Percentiles rank a stretch among this genome's conserved stretches.
phyloP scores from a whole-genome alignment of 2,329 filamentous ascomycete species.

The Fusarium dlaminii region DNA sequence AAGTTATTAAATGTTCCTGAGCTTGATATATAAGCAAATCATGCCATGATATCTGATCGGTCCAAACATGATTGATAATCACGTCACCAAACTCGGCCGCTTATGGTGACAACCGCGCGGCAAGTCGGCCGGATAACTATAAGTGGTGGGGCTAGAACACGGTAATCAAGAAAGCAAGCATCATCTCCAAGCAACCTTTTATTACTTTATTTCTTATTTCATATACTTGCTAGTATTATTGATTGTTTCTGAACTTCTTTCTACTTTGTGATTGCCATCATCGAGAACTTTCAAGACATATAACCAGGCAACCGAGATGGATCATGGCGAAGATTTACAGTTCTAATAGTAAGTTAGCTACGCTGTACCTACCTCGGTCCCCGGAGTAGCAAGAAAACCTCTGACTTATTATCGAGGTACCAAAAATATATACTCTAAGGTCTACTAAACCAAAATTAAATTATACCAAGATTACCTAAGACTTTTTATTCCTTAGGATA shows the following conservation, averaged over 20 bases:
- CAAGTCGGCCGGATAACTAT: background rate
- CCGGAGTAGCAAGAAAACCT: background rate
- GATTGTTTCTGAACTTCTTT: background rate
- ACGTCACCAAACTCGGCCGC: background rate
- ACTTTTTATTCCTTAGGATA: background rate
- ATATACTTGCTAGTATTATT: background rate
- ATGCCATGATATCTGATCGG: background rate
- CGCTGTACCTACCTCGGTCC: no score
- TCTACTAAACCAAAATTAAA: background rate
- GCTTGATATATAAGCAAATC: background rate
- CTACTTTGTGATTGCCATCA: no score
- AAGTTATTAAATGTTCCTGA: rapidly evolving
- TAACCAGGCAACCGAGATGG: no score
- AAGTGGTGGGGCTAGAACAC: background rate
- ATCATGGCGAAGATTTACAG: no score
- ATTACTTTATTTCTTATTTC: background rate
- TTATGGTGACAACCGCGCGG: background rate
- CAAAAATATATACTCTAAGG: background rate
- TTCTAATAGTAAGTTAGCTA: background rate
- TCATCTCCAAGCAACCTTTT: background rate
- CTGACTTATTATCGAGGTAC: rapidly evolving
- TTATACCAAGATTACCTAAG: background rate
- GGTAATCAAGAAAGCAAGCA: background rate
- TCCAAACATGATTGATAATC: slow-evolving; percentile 10
- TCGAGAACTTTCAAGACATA: background rate